Evolutionary conservation across 2,329 filamentous ascomycete species (phyloP), one percentile per base, ranked within the genome.

Genomic region (Ceratocystis alfenasii): DNA sequence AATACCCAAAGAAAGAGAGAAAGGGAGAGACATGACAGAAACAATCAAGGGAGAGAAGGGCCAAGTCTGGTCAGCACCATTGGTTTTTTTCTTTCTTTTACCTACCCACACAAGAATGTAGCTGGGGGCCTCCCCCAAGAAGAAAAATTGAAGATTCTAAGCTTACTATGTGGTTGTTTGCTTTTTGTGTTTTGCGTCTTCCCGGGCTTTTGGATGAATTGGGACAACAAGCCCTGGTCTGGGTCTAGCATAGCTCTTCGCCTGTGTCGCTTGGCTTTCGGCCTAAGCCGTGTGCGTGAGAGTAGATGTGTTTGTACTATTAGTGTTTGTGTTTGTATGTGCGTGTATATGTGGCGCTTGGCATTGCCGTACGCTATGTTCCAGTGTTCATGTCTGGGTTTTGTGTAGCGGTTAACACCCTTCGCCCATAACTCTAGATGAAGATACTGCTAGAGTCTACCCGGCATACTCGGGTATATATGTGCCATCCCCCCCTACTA

Each of bases 401-500:
- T 41, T 41, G 36, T 41, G 36, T 41, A 41, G 36, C 10, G 36
- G 36, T 12, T 41, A 41, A 12, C 36, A 41, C 10, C 36, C 36
- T 41, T 10, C 10, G 10, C 36, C 3, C 36, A 41, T 12, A 28
- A 57, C 22, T 57, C 53, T 57, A 15, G 22, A 57, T 57, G 22
- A 57, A 57, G 36, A 41, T 28, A 57, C 53, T 10, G n/a, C 46
- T 10, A 50, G 46, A 50, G 17, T 20, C 4, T 50, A 5, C 12
- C n/a, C 25, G 2, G 12, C 53, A 15, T 57, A 12, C 53, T 63
- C 41, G 8, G 36, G 48, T 45, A 63, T 36, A 62, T 63, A 63
- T 63, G 48, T 15, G 3, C 61, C 41, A 33, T 8, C 4, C 25
- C 61, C 22, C 20, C 25, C 17, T 46, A 10, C 44, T 17, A 63